Conservation (phyloP, 2,329 filamentous ascomycete genomes). For the Cladosporium sp. region DNA sequence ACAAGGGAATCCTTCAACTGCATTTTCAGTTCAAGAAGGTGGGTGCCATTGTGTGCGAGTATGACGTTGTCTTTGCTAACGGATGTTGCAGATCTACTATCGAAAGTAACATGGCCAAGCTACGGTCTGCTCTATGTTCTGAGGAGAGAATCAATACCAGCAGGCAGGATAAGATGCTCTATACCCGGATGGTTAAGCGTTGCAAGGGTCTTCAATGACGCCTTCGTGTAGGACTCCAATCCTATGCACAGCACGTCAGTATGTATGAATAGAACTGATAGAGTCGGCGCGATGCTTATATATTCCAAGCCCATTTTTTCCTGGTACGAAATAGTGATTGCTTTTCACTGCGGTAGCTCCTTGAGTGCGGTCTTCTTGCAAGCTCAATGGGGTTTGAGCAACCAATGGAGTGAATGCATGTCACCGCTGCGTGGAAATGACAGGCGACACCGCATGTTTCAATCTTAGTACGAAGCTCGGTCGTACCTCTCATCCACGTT, state of each 20-base stretch:
- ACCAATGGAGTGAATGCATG: neutral
- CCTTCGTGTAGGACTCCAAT: too few species aligned
- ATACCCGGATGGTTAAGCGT: too few species aligned
- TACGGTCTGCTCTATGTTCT: too few species aligned
- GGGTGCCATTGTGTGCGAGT: constrained; percentile 1
- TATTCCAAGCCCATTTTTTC: neutral
- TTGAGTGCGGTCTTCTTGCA: too few species aligned
- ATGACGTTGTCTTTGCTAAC: constrained; percentile 9
- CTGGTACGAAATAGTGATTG: neutral
- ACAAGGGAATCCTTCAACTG: constrained; percentile 93
- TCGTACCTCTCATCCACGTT: neutral
- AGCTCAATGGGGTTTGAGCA: neutral
- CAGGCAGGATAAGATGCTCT: too few species aligned
- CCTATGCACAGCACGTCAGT: neutral
- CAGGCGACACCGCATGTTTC: constrained; percentile 2
- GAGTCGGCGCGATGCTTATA: neutral
- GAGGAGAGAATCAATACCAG: too few species aligned
- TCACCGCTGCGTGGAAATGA: constrained; percentile 11
- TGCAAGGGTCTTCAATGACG: too few species aligned
- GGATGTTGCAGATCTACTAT: constrained; percentile 39
- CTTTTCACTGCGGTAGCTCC: neutral
- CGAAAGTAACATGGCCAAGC: constrained; percentile 31
- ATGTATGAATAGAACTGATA: neutral
- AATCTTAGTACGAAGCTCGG: neutral
- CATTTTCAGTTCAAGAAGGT: constrained; percentile 99